Conservation (phyloP, 257 asterid species). For the Solanum peruvianum region DNA sequence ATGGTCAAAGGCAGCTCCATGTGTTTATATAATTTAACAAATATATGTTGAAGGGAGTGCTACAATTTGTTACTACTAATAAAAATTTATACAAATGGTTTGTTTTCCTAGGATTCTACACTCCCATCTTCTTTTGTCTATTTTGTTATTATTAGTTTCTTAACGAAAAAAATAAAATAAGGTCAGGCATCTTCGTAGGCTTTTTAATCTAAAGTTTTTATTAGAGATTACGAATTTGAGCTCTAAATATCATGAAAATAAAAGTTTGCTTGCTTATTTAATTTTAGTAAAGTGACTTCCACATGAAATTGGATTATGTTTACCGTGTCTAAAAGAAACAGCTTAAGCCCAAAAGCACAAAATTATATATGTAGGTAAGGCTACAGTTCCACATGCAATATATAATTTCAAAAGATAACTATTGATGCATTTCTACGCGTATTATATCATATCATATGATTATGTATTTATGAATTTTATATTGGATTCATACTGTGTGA, state of each 20-base stretch:
- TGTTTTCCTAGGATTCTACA: conserved; percentile 11
- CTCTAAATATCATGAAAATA: background rate
- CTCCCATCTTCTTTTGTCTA: background rate
- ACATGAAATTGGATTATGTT: background rate
- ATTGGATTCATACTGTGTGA: background rate
- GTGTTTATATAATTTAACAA: conserved; percentile 12
- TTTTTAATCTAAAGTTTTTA: too few relatives aligned
- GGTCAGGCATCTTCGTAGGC: background rate
- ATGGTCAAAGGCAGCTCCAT: conserved; percentile 30
- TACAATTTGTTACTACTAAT: background rate
- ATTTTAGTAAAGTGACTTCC: background rate
- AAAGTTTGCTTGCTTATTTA: background rate
- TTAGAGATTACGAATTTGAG: background rate
- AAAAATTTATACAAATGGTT: background rate
- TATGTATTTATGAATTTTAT: background rate
- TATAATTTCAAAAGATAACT: background rate
- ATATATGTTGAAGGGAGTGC: background rate
- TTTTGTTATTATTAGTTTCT: background rate
- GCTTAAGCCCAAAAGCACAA: background rate
- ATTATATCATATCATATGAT: background rate
- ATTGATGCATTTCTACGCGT: background rate
- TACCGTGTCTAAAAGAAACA: background rate
- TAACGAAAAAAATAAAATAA: background rate
- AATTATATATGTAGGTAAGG: background rate
- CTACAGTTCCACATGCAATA: background rate